Base-by-base conservation (phyloP, 2,329 filamentous ascomycete species). In the Didymella segeticola region DNA sequence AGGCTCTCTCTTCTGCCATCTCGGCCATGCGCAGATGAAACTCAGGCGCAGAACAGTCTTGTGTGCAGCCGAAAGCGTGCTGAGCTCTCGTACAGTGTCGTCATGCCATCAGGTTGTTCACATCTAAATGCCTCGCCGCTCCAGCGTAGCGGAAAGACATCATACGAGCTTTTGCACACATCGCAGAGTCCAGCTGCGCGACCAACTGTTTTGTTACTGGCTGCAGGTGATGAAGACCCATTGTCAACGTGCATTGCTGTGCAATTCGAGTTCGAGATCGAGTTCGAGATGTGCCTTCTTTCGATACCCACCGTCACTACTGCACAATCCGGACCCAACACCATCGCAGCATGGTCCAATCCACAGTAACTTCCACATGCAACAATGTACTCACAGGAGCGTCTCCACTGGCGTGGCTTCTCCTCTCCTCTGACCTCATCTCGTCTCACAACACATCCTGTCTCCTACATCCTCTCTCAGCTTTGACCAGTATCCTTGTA, bases 291-390 rank as follows among this genome's bases (percentile, higher is more conserved):
- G 22, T 29, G 4, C 29, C 30, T 49, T 22, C 17, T 12, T 29
- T 14, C 4, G 11, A 20, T 1, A n/a, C 43, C 8, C 5, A 20
- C 19, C 8, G 5, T 34, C 15, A 45, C 26, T 39, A 17, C 33
- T 43, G 30, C 31, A 33, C 12, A 3, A 34, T 39, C 5, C 11
- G 15, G 5, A 3, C 12, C 11, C 2, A 19, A 31, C 9, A 15
- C 20, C 17, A 15, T 23, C 10, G 27, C 38, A 27, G 9, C 38
- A 14, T 36, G 37, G 11, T 27, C 14, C 5, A 29, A 26, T 26
- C 36, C 12, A 17, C 26, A 11, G 41, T 45, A 46, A 37, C 51
- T 54, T 36, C 51, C 45, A 39, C 17, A 33, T 20, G 33, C 15
- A 29, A 20, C 7, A 45, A 20, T 27, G 34, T 15, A 26, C 17